Base-by-base conservation (phyloP, 768 basidiomycete species). In the Mycena vitilis region DNA sequence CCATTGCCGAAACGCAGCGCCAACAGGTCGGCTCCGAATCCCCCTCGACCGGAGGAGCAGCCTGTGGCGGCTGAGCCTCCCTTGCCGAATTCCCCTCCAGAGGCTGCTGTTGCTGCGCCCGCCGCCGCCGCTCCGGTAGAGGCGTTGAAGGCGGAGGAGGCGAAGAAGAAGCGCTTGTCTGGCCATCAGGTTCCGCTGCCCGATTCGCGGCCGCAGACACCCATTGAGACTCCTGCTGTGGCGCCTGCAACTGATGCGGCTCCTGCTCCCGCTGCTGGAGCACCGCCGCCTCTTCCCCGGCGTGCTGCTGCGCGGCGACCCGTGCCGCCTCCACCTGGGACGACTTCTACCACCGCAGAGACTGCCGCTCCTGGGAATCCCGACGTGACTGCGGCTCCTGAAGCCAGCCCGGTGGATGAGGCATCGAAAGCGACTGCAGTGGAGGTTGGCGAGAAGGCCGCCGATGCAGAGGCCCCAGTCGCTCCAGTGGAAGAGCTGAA, bases 281-380 rank as follows among this genome's bases (percentile, higher is more conserved):
- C 78, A 4, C 84, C 85, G 8, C 91, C 91, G 0, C 91, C 91
- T 2, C 76, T 93, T 25, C 91, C 91, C 0, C 83, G 89, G 48
- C 81, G 91, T 52, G 91, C 91, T 0, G 85, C 89, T 55, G 87
- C 85, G 1, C 83, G 91, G 23, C 79, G 83, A 13, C 70, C 73
- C 34, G 73, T 76, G 60, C 74, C 64, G 18, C 65, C 66, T 20
- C 65, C 67, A 42, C 67, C 36, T 34, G 58, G 23, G 30, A 20
- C 72, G 4, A 22, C 63, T 30, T 48, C 67, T n/a, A 44, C 53
- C 23, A 37, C 74, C 22, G 20, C 68, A 11, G 51, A 55, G 18
- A 60, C 34, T 2, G 59, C 65, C 56, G 65, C 56, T 0, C 49
- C 49, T 7, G 48, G 58, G n/a, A 34, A 40, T 16, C 61, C 71